A percentile compares a stretch with the other conserved stretches of the same genome.
These are phyloP conservation scores for Areca catechu DNA, from an alignment of 176 grass and related monocot species.

Conservation along the genomic window DNA sequence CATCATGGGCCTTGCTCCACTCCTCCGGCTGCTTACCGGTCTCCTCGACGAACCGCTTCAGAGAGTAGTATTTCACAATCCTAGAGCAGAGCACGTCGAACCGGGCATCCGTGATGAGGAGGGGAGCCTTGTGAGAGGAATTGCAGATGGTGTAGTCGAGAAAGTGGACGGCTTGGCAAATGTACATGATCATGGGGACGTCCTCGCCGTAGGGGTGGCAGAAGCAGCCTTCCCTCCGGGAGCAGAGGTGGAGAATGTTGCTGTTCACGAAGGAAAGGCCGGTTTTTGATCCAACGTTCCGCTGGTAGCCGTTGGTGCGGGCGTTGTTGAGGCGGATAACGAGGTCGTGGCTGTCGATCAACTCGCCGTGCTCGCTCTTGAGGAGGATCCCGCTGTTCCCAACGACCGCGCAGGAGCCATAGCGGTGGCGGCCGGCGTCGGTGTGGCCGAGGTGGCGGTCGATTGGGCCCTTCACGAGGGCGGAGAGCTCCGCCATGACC, in stretches of 20 bases:
- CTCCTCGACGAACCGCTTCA: conserved; percentile 41
- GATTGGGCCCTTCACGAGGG: conserved; percentile 64
- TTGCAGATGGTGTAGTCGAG: conserved; percentile 58
- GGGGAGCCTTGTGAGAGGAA: conserved; percentile 19
- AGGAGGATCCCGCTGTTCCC: conserved; percentile 58
- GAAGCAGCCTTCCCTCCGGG: conserved; percentile 30
- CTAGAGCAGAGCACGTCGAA: conserved; percentile 55
- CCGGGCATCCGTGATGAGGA: conserved; percentile 56
- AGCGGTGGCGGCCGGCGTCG: background rate
- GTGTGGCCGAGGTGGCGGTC: conserved; percentile 21
- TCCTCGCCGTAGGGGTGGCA: conserved; percentile 44
- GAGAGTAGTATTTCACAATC: conserved; percentile 65
- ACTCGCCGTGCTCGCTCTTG: conserved; percentile 15
- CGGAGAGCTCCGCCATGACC: conserved; percentile 59
- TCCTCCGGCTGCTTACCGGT: conserved; percentile 33
- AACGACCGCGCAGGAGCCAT: conserved; percentile 39
- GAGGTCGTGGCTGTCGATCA: conserved; percentile 56
- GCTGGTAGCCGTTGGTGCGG: conserved; percentile 18
- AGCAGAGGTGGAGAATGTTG: conserved; percentile 46
- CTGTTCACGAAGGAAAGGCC: conserved; percentile 63
- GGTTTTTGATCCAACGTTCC: conserved; percentile 44
- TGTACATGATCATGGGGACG: conserved; percentile 57
- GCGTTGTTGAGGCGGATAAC: conserved; percentile 89
- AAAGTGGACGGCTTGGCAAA: conserved; percentile 66
- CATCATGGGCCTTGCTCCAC: conserved; percentile 43